Evolutionary conservation across 2,329 filamentous ascomycete genomes (phyloP), one percentile per base, ranked within the genome.

Genomic region (Fusarium armeniacum): DNA sequence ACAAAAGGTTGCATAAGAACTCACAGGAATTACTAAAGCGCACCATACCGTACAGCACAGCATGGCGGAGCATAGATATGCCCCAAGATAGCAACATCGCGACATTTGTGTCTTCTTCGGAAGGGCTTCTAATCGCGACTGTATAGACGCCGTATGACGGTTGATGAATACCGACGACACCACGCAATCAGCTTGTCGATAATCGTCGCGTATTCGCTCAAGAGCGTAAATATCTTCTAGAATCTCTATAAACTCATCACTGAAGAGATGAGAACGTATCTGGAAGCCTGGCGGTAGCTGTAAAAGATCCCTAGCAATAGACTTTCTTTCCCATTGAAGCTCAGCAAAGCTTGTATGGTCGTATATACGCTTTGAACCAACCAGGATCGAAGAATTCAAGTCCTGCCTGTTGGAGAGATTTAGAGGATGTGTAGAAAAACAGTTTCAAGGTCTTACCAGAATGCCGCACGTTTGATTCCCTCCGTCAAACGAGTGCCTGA

Each of bases 401-500:
- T 83, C 82, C 70, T 83, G 81, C 82, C 81, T 40, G n/a, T 83
- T 11, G 55, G 3, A 4, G 7, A 18, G 2, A 20, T n/a, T 20
- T 20, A 40, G n/a, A 20, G 6, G 11, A 40, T 4, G 36, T 6
- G 1, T 13, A 20, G 6, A 2, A 13, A 20, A 2, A 4, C 3
- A 12, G 5, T 20, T 12, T 4, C 18, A 2, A 6, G n/a, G 12
- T 3, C 36, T 40, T 40, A 82, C 81, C 81, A 83, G 61, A 83
- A 83, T 32, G 83, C 81, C 0, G 82, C 82, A 3, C 82, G 79
- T 63, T 83, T 83, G 7, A 84, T 83, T 0, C 78, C 78, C 12
- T 71, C 75, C 3, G 72, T 81, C 0, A 84, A 58, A 58, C 71
- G 60, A 0, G 80, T 51, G 1, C 76, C 73, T 5, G 72, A 38